Conservation (phyloP, 192 early-diverging fungal species). For the Coemansia erecta region DNA sequence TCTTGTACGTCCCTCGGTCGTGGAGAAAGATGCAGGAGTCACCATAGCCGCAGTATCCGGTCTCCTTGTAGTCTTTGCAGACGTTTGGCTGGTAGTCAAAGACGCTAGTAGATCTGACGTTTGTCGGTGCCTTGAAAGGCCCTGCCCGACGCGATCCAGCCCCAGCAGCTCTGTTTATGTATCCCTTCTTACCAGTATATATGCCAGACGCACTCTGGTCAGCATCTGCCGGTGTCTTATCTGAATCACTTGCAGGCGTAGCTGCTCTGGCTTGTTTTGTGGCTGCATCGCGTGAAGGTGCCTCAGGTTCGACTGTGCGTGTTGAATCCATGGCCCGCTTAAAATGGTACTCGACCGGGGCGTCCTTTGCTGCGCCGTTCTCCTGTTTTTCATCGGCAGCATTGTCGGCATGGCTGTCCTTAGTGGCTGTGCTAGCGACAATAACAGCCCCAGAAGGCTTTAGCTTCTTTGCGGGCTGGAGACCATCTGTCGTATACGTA, state of each 20-base stretch:
- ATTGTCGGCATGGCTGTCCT: conserved; percentile 13
- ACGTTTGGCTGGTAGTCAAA: conserved; percentile 97
- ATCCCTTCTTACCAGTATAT: conserved; percentile 68
- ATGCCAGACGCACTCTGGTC: conserved; percentile 49
- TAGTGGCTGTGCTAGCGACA: conserved; percentile 27
- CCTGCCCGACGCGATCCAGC: conserved; percentile 57
- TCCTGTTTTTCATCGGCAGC: conserved; percentile 35
- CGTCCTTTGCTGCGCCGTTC: neutral
- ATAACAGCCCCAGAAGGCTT: conserved; percentile 42
- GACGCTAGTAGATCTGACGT: conserved; percentile 44
- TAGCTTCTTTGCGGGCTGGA: conserved; percentile 50
- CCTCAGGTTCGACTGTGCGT: conserved; percentile 48
- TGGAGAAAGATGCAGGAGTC: conserved; percentile 98
- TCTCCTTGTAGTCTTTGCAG: conserved; percentile 99
- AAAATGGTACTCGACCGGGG: conserved; percentile 25
- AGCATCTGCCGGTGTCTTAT: conserved; percentile 8
- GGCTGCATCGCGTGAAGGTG: conserved; percentile 29
- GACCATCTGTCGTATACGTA: conserved; percentile 16
- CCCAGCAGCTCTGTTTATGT: conserved; percentile 65
- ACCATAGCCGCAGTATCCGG: conserved; percentile 95
- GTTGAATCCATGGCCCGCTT: conserved; percentile 37
- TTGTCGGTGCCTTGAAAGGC: conserved; percentile 39
- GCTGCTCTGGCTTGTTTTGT: conserved; percentile 4
- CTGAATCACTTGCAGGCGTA: neutral
- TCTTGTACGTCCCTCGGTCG: conserved; percentile 95